phyloP scores from a whole-genome alignment of 2,329 filamentous ascomycete species.

The Neocatenulostroma microsporum region DNA sequence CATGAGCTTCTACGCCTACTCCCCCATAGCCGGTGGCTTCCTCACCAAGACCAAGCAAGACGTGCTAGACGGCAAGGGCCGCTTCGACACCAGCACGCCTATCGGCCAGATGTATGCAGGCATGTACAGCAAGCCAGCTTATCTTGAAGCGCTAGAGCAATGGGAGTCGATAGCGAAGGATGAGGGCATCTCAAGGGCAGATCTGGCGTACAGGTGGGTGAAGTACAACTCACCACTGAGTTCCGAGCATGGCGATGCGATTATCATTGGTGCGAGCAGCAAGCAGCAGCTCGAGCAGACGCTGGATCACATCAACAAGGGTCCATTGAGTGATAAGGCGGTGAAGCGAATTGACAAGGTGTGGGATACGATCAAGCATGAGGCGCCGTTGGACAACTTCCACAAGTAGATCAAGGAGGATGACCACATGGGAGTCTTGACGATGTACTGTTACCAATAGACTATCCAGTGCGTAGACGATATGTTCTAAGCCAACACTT shows the following conservation, averaged over 20 bases:
- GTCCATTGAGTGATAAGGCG: slow-evolving; percentile 26
- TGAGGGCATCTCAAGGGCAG: slow-evolving; percentile 32
- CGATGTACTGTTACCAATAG: too few relatives aligned
- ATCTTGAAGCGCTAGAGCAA: slow-evolving; percentile 30
- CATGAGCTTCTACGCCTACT: slow-evolving; percentile 42
- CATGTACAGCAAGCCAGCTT: slow-evolving; percentile 32
- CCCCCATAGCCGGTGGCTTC: slow-evolving; percentile 30
- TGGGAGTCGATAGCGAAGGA: slow-evolving; percentile 37
- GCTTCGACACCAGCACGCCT: slow-evolving; percentile 16
- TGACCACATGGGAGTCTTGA: too few relatives aligned
- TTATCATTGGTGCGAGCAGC: slow-evolving; percentile 35
- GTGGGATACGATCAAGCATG: slow-evolving; percentile 30
- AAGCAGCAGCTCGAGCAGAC: slow-evolving; percentile 29
- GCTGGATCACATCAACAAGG: slow-evolving; percentile 23
- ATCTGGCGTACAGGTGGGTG: slow-evolving; percentile 41
- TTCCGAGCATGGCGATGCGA: slow-evolving; percentile 32
- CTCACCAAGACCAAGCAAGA: slow-evolving; percentile 30
- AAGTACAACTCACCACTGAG: slow-evolving; percentile 33
- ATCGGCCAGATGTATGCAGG: slow-evolving; percentile 31
- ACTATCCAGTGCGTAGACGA: too few relatives aligned
- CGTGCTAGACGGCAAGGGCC: slow-evolving; percentile 29
- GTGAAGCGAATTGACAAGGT: slow-evolving; percentile 27
- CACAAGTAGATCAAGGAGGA: too few relatives aligned
- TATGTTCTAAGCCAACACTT: too few relatives aligned
- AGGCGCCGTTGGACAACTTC: slow-evolving; percentile 31